These are phyloP conservation scores for Pseudogymnoascus sp. DNA, from an alignment of 2,329 filamentous ascomycete species.

Conservation along the genomic window DNA sequence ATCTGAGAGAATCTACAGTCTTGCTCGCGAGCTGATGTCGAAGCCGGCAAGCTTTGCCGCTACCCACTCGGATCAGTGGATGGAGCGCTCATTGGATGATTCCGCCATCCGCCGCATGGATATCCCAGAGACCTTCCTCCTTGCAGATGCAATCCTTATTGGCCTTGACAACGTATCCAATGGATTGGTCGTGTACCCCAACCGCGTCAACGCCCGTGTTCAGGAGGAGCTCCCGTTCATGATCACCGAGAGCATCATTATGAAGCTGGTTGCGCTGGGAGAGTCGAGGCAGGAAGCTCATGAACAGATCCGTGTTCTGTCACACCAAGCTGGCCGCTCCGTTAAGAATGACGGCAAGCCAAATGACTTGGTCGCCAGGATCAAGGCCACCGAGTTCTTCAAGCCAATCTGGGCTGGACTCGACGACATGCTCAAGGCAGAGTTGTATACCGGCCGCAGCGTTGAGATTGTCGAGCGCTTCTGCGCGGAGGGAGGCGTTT, in stretches of 20 bases:
- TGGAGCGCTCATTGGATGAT: constrained; percentile 44
- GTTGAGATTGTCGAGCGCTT: constrained; percentile 50
- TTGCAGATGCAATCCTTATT: constrained; percentile 62
- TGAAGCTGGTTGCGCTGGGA: constrained; percentile 68
- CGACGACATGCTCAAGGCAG: constrained; percentile 60
- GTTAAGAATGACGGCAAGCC: constrained; percentile 68
- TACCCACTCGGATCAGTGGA: constrained; percentile 68
- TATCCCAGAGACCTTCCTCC: constrained; percentile 62
- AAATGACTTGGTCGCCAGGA: constrained; percentile 78
- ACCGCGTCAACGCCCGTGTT: constrained; percentile 60
- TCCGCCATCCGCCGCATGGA: constrained; percentile 55
- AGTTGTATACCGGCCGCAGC: constrained; percentile 51
- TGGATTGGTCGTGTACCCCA: constrained; percentile 73
- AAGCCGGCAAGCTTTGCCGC: constrained; percentile 38
- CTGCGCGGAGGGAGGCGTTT: constrained; percentile 39
- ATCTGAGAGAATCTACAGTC: constrained; percentile 41
- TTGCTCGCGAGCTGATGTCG: constrained; percentile 41
- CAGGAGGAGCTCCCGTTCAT: constrained; percentile 81
- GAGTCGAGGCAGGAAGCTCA: constrained; percentile 74
- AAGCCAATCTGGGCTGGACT: constrained; percentile 63
- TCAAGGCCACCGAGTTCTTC: constrained; percentile 70
- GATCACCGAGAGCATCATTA: constrained; percentile 68
- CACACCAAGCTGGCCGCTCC: constrained; percentile 64
- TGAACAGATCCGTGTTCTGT: constrained; percentile 79
- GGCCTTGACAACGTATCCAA: constrained; percentile 61